Evolutionary conservation across 225 moss, liverwort and hornwort genomes (phyloP).

Genomic region (Asterella californica): DNA sequence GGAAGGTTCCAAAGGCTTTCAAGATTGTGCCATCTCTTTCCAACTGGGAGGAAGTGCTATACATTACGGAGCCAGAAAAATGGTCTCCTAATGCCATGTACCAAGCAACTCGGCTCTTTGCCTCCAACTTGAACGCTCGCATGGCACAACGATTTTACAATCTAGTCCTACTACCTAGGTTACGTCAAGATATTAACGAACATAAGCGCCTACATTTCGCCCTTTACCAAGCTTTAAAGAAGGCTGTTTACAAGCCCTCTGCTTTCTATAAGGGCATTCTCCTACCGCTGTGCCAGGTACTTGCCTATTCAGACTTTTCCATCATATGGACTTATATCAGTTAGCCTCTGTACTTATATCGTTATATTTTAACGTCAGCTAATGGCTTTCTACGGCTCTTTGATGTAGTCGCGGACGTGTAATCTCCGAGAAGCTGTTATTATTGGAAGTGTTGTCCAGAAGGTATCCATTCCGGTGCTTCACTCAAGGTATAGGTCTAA

Average conservation of each 20-base stretch:
- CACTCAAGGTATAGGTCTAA: conserved; percentile 69
- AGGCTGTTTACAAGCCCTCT: conserved; percentile 92
- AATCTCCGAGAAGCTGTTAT: conserved; percentile 94
- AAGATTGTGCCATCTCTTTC: conserved; percentile 87
- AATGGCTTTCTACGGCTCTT: background rate
- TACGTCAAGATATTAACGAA: conserved; percentile 76
- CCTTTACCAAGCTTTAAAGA: conserved; percentile 87
- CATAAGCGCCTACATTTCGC: conserved; percentile 93
- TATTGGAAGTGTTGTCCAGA: conserved; percentile 90
- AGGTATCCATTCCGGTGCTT: conserved; percentile 87
- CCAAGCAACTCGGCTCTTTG: conserved; percentile 94
- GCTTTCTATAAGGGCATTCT: conserved; percentile 95
- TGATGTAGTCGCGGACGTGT: conserved; percentile 72
- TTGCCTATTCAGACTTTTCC: background rate
- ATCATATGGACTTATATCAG: background rate
- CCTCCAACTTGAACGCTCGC: conserved; percentile 87
- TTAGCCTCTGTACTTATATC: background rate
- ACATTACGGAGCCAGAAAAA: conserved; percentile 82
- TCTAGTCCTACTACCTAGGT: conserved; percentile 78
- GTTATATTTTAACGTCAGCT: background rate
- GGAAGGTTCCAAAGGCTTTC: conserved; percentile 92
- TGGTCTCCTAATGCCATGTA: conserved; percentile 98
- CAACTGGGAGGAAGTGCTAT: conserved; percentile 94
- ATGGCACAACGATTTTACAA: conserved; percentile 94
- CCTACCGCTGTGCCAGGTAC: conserved; percentile 85